phyloP scores from a whole-genome alignment of 495 filamentous ascomycete species.

The Hyaloscypha hepaticicola region DNA sequence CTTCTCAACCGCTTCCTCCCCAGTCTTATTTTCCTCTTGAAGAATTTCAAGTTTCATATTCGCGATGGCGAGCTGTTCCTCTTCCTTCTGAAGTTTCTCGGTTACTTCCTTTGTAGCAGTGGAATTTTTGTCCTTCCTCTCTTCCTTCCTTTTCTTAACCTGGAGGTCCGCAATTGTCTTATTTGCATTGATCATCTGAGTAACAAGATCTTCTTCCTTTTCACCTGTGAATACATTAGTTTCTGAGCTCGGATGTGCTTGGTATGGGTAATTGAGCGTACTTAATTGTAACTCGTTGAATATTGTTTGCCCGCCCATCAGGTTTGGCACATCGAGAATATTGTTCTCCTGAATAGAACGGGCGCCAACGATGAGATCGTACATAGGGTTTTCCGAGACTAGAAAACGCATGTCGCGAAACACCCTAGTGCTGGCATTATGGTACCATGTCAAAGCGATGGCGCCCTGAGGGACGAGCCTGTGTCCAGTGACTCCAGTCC shows the following conservation, averaged over 20 bases:
- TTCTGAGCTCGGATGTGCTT: not conserved
- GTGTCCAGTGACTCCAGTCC: slow-evolving; percentile 16
- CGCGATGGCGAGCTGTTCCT: no score
- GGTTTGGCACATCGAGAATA: slow-evolving; percentile 18
- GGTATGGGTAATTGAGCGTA: not conserved
- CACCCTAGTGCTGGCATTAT: slow-evolving; percentile 6
- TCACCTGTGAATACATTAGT: slow-evolving; percentile 5
- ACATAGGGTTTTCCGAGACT: slow-evolving; percentile 12
- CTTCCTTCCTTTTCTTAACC: no score
- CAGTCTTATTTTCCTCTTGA: no score
- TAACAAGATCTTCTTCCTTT: no score
- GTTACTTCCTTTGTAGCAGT: no score
- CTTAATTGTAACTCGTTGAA: not conserved
- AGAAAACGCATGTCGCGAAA: slow-evolving; percentile 19
- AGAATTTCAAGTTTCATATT: no score
- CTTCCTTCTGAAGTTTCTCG: no score
- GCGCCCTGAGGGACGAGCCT: slow-evolving; percentile 15
- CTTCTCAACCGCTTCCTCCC: no score
- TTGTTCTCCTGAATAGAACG: slow-evolving; percentile 15
- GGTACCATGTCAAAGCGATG: slow-evolving; percentile 6
- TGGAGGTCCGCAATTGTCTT: no score
- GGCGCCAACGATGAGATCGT: slow-evolving; percentile 19
- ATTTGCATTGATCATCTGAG: no score
- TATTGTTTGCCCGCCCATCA: not conserved
- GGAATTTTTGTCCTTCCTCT: no score